Percentiles rank a stretch among this genome's conserved stretches.
Conservation (phyloP, 805 yeast genomes). For the Yarrowia sp. region DNA sequence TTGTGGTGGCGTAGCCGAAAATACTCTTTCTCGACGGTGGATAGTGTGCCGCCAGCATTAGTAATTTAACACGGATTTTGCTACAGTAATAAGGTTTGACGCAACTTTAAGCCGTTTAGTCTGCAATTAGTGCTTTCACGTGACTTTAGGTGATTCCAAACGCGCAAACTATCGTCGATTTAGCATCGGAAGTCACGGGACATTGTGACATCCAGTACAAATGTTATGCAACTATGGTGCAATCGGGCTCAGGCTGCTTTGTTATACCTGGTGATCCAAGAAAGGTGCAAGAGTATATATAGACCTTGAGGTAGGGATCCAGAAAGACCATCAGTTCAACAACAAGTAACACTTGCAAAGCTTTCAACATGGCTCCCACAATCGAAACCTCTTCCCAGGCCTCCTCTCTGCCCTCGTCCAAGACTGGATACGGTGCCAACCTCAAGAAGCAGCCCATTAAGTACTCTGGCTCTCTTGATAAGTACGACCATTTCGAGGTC, state of each 20-base stretch:
- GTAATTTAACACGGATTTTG: slow-evolving; percentile 8
- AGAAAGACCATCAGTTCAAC: background rate
- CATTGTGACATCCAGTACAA: slow-evolving; percentile 1
- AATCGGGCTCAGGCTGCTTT: slow-evolving; percentile 4
- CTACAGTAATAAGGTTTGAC: background rate
- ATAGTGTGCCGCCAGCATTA: background rate
- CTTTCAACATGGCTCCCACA: slow-evolving; percentile 27
- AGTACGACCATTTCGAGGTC: slow-evolving; percentile 25
- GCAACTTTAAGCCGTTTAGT: background rate
- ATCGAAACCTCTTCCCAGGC: slow-evolving; percentile 15
- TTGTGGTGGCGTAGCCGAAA: slow-evolving; percentile 6
- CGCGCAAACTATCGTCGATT: slow-evolving; percentile 10
- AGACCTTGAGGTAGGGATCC: background rate
- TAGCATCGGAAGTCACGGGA: slow-evolving; percentile 14
- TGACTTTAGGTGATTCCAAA: slow-evolving; percentile 10
- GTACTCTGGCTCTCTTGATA: slow-evolving; percentile 28
- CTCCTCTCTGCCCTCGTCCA: slow-evolving; percentile 2
- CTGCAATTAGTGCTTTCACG: slow-evolving; percentile 24
- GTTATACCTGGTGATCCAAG: background rate
- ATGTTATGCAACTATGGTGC: slow-evolving; percentile 24
- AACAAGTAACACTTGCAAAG: slow-evolving; percentile 7
- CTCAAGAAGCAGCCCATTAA: slow-evolving; percentile 23
- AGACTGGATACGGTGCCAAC: slow-evolving; percentile 25
- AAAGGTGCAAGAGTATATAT: slow-evolving; percentile 7
- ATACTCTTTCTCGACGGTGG: background rate